Evolutionary conservation across 78 protist genomes (phyloP).

Genomic region (Dictyostelium citrinum): DNA sequence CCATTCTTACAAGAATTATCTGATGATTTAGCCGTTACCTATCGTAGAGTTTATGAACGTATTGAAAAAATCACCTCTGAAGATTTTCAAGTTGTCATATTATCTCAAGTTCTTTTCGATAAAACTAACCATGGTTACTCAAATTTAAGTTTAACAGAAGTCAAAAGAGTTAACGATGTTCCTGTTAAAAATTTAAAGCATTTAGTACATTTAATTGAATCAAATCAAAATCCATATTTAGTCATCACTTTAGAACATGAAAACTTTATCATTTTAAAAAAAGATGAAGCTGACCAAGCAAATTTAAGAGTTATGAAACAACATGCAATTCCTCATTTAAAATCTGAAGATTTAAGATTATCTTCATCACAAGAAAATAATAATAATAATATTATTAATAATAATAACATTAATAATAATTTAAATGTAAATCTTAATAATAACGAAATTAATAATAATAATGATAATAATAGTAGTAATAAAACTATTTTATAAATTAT

Average conservation of each 20-base stretch:
- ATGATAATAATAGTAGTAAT: no score
- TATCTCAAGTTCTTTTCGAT: conserved; percentile 71
- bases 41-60: conserved; percentile 27
- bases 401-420: no score
- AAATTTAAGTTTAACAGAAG: conserved; percentile 17
- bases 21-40: conserved; percentile 49
- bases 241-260: conserved; percentile 45
- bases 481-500: neutral
- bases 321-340: conserved; percentile 59
- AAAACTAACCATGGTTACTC: conserved; percentile 76
- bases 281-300: conserved; percentile 51
- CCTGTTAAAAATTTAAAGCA: conserved; percentile 47
- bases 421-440: neutral
- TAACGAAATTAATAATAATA: neutral
- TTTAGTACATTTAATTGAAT: conserved; percentile 51
- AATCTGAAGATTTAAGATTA: conserved; percentile 48
- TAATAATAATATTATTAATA: neutral
- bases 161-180: conserved; percentile 46
- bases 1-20: conserved; percentile 82
- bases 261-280: conserved; percentile 19
- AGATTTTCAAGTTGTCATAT: conserved; percentile 72
- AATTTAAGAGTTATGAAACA: conserved; percentile 51
- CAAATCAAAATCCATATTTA: conserved; percentile 18
- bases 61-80: conserved; percentile 24
- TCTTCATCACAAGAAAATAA: neutral